These are phyloP conservation scores for Cladosporium sp. DNA, from an alignment of 2,329 filamentous ascomycete genomes.

Conservation along the genomic window DNA sequence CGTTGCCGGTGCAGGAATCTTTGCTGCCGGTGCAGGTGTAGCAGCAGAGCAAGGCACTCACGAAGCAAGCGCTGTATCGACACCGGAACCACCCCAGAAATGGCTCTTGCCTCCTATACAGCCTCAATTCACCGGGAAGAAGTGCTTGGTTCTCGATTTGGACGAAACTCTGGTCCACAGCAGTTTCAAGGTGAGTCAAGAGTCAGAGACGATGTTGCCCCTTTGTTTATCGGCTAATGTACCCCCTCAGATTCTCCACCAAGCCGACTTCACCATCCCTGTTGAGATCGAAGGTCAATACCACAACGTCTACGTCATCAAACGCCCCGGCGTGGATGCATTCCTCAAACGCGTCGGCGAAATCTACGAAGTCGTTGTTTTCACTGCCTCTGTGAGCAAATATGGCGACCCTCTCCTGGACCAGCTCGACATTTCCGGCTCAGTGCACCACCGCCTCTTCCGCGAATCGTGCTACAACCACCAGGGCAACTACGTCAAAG, in stretches of 20 bases:
- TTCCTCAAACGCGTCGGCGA: slow-evolving; percentile 99
- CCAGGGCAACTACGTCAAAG: slow-evolving; percentile 99
- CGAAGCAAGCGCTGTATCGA: slow-evolving; percentile 31
- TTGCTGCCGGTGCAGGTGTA: slow-evolving; percentile 3
- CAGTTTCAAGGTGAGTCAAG: slow-evolving; percentile 79
- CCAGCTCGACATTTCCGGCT: slow-evolving; percentile 94
- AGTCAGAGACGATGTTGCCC: background rate
- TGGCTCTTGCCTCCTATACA: slow-evolving; percentile 78
- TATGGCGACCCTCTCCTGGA: slow-evolving; percentile 96
- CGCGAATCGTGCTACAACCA: slow-evolving; percentile 99
- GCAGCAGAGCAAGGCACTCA: slow-evolving; percentile 20
- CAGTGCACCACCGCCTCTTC: slow-evolving; percentile 94
- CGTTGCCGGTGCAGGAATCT: slow-evolving; percentile 2
- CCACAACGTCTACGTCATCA: slow-evolving; percentile 99
- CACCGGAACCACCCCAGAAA: slow-evolving; percentile 52
- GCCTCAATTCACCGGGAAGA: slow-evolving; percentile 77
- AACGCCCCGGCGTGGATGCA: slow-evolving; percentile 94
- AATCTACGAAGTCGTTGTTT: slow-evolving; percentile 96
- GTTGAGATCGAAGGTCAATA: slow-evolving; percentile 99
- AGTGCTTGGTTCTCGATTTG: slow-evolving; percentile 91
- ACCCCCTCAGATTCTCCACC: slow-evolving; percentile 73
- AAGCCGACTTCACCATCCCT: slow-evolving; percentile 97
- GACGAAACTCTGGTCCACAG: slow-evolving; percentile 98
- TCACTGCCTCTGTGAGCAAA: slow-evolving; percentile 98
- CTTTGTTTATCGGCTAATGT: background rate